Conservation (phyloP, 345 rosid species). For the Balakata baccata region DNA sequence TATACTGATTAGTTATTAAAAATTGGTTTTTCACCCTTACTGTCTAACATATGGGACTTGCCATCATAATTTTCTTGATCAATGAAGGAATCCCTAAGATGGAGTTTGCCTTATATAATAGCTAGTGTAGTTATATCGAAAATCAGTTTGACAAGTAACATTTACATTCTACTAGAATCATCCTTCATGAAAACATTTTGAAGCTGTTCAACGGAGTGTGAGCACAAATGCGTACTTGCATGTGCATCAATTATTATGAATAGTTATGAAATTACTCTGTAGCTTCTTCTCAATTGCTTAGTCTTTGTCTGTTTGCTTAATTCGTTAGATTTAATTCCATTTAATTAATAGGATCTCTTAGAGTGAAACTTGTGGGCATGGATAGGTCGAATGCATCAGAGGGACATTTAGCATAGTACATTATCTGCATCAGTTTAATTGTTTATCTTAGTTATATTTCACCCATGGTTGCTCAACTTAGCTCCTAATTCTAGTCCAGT, state of each 20-base stretch:
- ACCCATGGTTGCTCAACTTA: not conserved
- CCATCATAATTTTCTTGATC: not conserved
- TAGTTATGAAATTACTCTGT: not conserved
- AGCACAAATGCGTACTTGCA: not conserved
- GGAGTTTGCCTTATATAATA: not conserved
- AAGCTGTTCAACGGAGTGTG: too few relatives aligned
- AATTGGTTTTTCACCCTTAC: not conserved
- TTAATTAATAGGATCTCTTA: not conserved
- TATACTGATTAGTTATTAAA: not conserved
- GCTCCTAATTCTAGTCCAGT: not conserved
- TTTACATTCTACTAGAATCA: not conserved
- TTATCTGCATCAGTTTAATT: not conserved
- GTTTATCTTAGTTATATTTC: not conserved
- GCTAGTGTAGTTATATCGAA: not conserved
- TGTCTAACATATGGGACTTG: not conserved
- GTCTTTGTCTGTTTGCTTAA: not conserved
- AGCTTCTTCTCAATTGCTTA: not conserved
- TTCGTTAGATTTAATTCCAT: not conserved
- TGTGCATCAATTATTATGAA: not conserved
- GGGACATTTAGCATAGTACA: not conserved
- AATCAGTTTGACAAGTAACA: not conserved
- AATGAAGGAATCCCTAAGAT: not conserved
- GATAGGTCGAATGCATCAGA: not conserved
- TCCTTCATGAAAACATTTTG: too few relatives aligned
- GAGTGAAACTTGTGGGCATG: not conserved